Conservation (phyloP, 768 basidiomycete genomes). For the Xanthoconium stramineum region DNA sequence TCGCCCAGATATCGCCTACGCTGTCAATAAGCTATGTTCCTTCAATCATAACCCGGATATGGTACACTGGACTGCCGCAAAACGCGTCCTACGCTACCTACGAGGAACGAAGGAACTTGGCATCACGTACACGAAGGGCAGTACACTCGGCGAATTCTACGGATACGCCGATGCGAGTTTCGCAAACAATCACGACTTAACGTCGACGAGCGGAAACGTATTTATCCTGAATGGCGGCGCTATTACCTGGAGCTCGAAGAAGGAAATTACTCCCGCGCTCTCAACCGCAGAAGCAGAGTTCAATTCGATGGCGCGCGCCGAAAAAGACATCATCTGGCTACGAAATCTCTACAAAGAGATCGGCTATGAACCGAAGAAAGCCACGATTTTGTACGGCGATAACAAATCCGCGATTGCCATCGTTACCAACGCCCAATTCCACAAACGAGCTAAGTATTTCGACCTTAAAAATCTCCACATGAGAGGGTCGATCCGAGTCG, state of each 20-base stretch:
- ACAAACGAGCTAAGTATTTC: background rate
- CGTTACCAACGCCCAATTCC: conserved; percentile 8
- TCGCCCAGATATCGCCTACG: no score
- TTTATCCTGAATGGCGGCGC: background rate
- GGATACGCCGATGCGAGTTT: conserved; percentile 27
- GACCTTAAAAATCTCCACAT: conserved; percentile 24
- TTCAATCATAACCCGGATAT: background rate
- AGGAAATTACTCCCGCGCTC: conserved; percentile 21
- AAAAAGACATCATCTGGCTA: conserved; percentile 9
- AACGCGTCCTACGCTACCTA: conserved; percentile 5
- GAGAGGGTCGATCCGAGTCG: background rate
- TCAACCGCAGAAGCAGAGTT: conserved; percentile 3
- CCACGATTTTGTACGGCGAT: conserved; percentile 15
- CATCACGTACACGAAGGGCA: background rate
- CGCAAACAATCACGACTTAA: conserved; percentile 19
- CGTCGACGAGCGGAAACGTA: background rate
- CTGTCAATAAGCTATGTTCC: no score
- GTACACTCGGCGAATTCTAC: background rate
- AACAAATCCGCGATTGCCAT: conserved; percentile 30
- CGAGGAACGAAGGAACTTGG: background rate
- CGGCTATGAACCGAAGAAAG: conserved; percentile 18
- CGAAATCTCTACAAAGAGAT: conserved; percentile 33
- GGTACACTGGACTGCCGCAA: background rate
- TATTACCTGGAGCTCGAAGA: conserved; percentile 29
- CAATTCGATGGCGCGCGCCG: conserved; percentile 1